These are phyloP conservation scores for Botryotinia globosa DNA, from an alignment of 2,329 filamentous ascomycete species.

Conservation along the genomic window DNA sequence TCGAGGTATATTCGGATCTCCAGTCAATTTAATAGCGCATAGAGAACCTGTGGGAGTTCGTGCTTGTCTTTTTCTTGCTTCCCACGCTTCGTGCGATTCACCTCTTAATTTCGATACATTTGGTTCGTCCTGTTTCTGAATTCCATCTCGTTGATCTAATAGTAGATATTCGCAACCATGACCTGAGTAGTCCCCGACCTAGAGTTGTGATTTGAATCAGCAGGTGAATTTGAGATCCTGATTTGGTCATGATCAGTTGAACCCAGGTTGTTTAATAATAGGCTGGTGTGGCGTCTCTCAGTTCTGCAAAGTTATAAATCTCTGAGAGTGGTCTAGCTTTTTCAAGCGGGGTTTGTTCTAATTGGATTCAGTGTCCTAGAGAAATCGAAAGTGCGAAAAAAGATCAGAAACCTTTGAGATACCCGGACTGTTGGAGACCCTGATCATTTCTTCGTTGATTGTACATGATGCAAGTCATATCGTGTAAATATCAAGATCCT, in stretches of 20 bases:
- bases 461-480: not conserved
- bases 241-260: not conserved
- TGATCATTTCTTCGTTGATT: not conserved
- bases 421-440: not conserved
- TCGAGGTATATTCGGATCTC: conserved; percentile 84
- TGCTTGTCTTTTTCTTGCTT: conserved; percentile 45
- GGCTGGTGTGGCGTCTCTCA: not conserved
- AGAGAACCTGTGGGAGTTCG: conserved; percentile 63
- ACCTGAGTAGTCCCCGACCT: conserved; percentile 72
- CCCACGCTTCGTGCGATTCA: conserved; percentile 49
- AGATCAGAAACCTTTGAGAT: not conserved
- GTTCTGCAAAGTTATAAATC: not conserved
- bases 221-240: not conserved
- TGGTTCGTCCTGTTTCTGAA: conserved; percentile 41
- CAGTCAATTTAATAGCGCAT: conserved; percentile 86
- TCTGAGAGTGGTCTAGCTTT: not conserved
- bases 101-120: conserved; percentile 41
- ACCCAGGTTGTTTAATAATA: not conserved
- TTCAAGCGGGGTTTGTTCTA: not conserved
- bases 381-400: not conserved
- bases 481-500: not conserved
- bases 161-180: conserved; percentile 89
- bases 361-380: not conserved
- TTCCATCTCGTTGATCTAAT: conserved; percentile 68
- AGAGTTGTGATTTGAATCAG: not conserved